Conservation (phyloP, 2,329 filamentous ascomycete genomes). For the Pyrenophora teres region DNA sequence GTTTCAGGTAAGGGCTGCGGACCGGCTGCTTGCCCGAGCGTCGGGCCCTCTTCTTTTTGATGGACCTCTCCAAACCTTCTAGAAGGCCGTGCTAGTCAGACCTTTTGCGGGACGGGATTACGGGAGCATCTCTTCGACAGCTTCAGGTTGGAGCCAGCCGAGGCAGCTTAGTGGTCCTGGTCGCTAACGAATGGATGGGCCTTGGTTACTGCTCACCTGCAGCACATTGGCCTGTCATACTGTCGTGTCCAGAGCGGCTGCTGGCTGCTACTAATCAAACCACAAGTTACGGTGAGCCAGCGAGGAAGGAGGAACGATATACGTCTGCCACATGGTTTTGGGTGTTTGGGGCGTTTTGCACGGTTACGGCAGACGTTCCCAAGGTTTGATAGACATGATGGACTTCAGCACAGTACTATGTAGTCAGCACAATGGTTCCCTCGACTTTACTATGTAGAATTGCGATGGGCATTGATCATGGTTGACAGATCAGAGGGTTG, state of each 20-base stretch:
- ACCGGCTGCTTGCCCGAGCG: slow-evolving; percentile 25
- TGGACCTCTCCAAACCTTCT: slow-evolving; percentile 43
- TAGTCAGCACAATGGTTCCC: no score
- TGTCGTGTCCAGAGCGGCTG: background rate
- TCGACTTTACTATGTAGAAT: no score
- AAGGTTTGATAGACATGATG: no score
- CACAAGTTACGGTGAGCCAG: slow-evolving; percentile 15
- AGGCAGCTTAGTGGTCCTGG: background rate
- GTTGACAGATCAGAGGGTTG: slow-evolving; percentile 12
- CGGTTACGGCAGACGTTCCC: no score
- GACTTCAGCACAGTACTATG: no score
- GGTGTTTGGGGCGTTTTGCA: background rate
- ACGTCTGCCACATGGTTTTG: background rate
- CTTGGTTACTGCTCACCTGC: no score
- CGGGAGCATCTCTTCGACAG: slow-evolving; percentile 28
- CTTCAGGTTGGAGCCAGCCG: background rate
- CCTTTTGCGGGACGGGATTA: slow-evolving; percentile 29
- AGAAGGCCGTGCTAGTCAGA: slow-evolving; percentile 43
- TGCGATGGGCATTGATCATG: background rate
- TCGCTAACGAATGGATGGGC: background rate
- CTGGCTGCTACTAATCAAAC: slow-evolving; percentile 10
- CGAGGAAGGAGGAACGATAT: slow-evolving; percentile 4
- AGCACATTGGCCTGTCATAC: no score
- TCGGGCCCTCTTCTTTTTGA: slow-evolving; percentile 21
- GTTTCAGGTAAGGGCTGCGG: slow-evolving; percentile 31